phyloP scores from a whole-genome alignment of 495 filamentous ascomycete species.

The Bacidia rubella region DNA sequence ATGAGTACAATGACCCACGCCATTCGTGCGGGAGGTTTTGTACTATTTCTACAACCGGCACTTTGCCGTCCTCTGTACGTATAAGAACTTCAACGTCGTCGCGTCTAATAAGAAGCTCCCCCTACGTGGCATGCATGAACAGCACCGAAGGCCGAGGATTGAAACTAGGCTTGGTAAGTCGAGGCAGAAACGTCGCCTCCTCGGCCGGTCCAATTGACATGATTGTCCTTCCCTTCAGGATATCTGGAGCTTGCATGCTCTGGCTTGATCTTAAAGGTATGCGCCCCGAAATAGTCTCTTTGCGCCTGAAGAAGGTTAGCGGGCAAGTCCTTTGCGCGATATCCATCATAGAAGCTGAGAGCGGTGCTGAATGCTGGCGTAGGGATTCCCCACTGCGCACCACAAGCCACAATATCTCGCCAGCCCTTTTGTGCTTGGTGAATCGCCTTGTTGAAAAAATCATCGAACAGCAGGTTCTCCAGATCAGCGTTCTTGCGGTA shows the following conservation, averaged over 20 bases:
- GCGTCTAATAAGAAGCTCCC: too few species aligned
- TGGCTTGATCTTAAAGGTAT: slow-evolving; percentile 97
- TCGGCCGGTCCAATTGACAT: slow-evolving; percentile 99
- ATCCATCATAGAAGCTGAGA: slow-evolving; percentile 94
- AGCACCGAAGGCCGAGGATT: too few species aligned
- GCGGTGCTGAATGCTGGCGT: slow-evolving; percentile 93
- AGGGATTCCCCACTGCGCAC: slow-evolving; percentile 85
- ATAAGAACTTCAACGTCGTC: too few species aligned
- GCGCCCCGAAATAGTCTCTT: slow-evolving; percentile 97
- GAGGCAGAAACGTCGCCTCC: slow-evolving; percentile 94
- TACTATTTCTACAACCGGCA: too few species aligned
- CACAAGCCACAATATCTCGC: slow-evolving; percentile 87
- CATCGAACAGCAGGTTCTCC: slow-evolving; percentile 94
- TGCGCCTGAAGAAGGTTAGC: slow-evolving; percentile 97
- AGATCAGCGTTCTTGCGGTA: slow-evolving; percentile 92
- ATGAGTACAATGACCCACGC: too few species aligned
- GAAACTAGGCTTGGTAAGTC: slow-evolving; percentile 95
- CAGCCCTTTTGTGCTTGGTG: slow-evolving; percentile 90
- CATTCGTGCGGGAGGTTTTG: too few species aligned
- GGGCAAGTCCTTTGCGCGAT: slow-evolving; percentile 86
- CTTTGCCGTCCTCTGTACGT: too few species aligned
- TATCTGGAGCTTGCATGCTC: slow-evolving; percentile 72
- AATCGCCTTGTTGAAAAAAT: slow-evolving; percentile 99
- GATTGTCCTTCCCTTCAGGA: slow-evolving; percentile 76
- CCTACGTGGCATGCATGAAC: too few species aligned